A percentile compares a stretch with the other conserved stretches of the same genome.
Conservation (phyloP, 1,284 basidiomycete genomes). For the Pholiota adiposa region DNA sequence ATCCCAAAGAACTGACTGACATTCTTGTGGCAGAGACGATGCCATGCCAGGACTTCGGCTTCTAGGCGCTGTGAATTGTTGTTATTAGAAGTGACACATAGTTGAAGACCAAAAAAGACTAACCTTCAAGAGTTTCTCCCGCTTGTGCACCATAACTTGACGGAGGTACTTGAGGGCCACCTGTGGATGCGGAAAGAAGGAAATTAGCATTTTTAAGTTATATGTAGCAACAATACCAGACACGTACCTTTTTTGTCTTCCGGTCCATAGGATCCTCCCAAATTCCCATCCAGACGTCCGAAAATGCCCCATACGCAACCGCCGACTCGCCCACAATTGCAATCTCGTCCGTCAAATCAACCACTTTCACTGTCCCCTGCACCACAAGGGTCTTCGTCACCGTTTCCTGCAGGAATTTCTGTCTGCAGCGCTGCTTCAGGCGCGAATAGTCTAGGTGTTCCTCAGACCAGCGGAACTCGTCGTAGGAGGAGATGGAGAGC, state of each 20-base stretch:
- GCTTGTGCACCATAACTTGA: slow-evolving; percentile 53
- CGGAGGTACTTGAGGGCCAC: slow-evolving; percentile 61
- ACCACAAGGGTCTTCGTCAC: slow-evolving; percentile 60
- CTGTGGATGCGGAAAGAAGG: slow-evolving; percentile 32
- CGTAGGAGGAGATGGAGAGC: slow-evolving; percentile 53
- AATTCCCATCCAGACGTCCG: slow-evolving; percentile 61
- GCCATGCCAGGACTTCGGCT: slow-evolving; percentile 57
- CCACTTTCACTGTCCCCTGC: slow-evolving; percentile 49
- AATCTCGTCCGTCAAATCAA: slow-evolving; percentile 60
- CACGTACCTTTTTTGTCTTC: slow-evolving; percentile 39
- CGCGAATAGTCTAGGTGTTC: slow-evolving; percentile 55
- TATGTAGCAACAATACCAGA: background rate
- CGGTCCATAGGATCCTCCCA: slow-evolving; percentile 51
- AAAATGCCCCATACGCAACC: slow-evolving; percentile 55
- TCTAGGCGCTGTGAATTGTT: slow-evolving; percentile 62
- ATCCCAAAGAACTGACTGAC: slow-evolving; percentile 56
- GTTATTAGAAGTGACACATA: too few relatives aligned
- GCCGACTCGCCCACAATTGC: slow-evolving; percentile 39
- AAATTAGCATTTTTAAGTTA: background rate
- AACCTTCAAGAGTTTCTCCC: slow-evolving; percentile 56
- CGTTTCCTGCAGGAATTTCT: slow-evolving; percentile 54
- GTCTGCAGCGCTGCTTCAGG: slow-evolving; percentile 55
- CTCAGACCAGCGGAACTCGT: slow-evolving; percentile 53
- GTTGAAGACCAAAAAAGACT: too few relatives aligned
- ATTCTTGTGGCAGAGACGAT: slow-evolving; percentile 54